Conservation (phyloP, 768 basidiomycete genomes). For the Boletus sensibilis region DNA sequence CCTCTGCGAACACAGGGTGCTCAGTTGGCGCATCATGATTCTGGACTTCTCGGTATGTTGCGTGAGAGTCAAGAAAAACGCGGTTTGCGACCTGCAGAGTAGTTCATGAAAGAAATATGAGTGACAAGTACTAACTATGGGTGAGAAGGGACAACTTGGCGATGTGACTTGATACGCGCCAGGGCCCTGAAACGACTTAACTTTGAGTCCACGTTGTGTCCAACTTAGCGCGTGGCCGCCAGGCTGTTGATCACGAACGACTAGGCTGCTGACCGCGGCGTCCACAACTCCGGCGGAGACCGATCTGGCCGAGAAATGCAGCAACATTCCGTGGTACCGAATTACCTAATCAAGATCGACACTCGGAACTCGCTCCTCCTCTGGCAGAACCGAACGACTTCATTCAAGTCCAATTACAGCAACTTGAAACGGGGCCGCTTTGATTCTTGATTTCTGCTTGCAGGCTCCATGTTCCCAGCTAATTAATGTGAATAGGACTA, state of each 20-base stretch:
- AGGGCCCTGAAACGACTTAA: constrained; percentile 20
- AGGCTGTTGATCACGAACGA: not conserved
- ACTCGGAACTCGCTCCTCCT: not conserved
- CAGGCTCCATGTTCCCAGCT: not conserved
- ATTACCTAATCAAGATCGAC: constrained; percentile 30
- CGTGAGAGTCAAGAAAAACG: constrained; percentile 37
- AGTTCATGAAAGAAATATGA: constrained; percentile 27
- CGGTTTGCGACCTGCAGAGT: constrained; percentile 28
- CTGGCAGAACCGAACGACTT: not conserved
- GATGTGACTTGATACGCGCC: constrained; percentile 30
- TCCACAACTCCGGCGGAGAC: constrained; percentile 18
- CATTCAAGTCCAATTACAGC: not conserved
- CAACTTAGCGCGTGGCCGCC: constrained; percentile 17
- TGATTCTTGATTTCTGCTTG: not conserved
- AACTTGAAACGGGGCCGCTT: constrained; percentile 1
- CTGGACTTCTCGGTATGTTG: constrained; percentile 34
- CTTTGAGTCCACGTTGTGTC: constrained; percentile 22
- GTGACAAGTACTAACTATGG: constrained; percentile 21
- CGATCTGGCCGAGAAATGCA: constrained; percentile 6
- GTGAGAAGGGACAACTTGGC: constrained; percentile 20
- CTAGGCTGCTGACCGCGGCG: constrained; percentile 11
- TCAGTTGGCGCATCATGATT: constrained; percentile 27
- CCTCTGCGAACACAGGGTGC: constrained; percentile 28
- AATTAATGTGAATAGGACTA: constrained; percentile 11
- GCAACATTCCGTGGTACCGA: constrained; percentile 12